Base-by-base conservation (phyloP, 2,329 filamentous ascomycete genomes). In the Colletotrichum agaves region DNA sequence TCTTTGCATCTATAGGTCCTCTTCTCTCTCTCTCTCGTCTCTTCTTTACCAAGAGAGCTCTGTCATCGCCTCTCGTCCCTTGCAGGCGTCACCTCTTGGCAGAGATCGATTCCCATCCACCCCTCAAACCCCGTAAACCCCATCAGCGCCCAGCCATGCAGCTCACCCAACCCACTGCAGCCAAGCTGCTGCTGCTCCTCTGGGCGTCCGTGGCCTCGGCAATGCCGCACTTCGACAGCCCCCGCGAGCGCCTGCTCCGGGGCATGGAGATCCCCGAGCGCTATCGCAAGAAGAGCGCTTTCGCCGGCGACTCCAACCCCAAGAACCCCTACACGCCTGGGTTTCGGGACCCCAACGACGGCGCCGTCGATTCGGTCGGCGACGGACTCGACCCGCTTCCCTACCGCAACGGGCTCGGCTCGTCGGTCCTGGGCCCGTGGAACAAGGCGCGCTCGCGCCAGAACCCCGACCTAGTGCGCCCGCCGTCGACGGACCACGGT, bases 401-500 rank as follows among this genome's bases (percentile, higher is more conserved):
- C 1, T 89, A 82, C 75, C 83, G 88, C 37, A 90, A 90, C 74
- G 89, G 89, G 23, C 74, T 87, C 23, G 91, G 91, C 21, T 84
- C 89, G 15, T 88, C 85, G 10, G 87, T 93, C 13, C 79, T 93
- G 21, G 91, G 91, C 0, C 91, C 91, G 0, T 88, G 89, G 77
- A 94, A 93, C 76, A 82, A 81, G 67, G 87, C 87, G 57, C 88
- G 91, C 21, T 88, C 91, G 60, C 84, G 88, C 50, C 88, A 93
- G 79, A 91, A 88, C 75, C 91, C 91, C 0, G 91, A 93, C 76
- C 80, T 92, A 47, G 83, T 93, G 44, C 86, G 91, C 19, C 91
- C 91, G 17, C 91, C 91, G 0, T 89, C 87, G 74, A 93, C 91
- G 5, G 91, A 94, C 74, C 87, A 90, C 76, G 91, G 91, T 39